Evolutionary conservation across 139 green algal genomes (phyloP), one percentile per base, ranked within the genome.

Genomic region (Volvox reticuliferus): DNA sequence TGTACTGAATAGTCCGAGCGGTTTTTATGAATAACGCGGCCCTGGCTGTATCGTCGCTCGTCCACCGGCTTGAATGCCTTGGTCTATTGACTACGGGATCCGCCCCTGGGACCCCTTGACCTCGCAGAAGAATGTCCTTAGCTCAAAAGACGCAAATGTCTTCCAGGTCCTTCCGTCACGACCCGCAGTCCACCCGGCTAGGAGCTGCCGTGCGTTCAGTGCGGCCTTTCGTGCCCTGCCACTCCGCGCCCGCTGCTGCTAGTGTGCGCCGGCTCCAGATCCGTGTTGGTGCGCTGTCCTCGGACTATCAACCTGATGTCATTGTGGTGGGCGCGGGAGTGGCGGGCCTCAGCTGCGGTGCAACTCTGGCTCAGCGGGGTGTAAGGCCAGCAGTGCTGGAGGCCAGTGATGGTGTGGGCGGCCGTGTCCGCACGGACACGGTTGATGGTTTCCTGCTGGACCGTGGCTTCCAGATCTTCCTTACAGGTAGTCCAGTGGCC

Each of bases 381-480:
- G 61, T 76, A 1, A 32, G 1, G 61, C 87, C 87, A 36, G 55
- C 93, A 32, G 82, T 99, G 21, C 67, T 99, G 44, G 98, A 99
- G 91, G 96, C 98, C 0, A 94, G 94, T 28, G 97, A 99, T 87
- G 98, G 92, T 2, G 95, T 99, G 28, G 98, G 98, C 21, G 98
- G 98, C 12, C 94, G 98, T 30, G 96, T 99, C 62, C 94, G 98
- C 1, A 99, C 98, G 12, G 98, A 99, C 88, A 79, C 85, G n/a
- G 91, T 98, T 14, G 97, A 99, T 21, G 98, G 98, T 12, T 99
- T 98, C 91, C 87, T 98, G 22, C 94, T 99, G 26, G 98, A 99
- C 94, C 91, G 97, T 0, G 98, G 98, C 73, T 99, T 99, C 89
- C 98, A 99, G 88, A 99, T 99, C 92, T 99, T 99, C 92, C 94